Base-by-base conservation (phyloP, 2,329 filamentous ascomycete genomes). In the Chrysoporthe puriensis region DNA sequence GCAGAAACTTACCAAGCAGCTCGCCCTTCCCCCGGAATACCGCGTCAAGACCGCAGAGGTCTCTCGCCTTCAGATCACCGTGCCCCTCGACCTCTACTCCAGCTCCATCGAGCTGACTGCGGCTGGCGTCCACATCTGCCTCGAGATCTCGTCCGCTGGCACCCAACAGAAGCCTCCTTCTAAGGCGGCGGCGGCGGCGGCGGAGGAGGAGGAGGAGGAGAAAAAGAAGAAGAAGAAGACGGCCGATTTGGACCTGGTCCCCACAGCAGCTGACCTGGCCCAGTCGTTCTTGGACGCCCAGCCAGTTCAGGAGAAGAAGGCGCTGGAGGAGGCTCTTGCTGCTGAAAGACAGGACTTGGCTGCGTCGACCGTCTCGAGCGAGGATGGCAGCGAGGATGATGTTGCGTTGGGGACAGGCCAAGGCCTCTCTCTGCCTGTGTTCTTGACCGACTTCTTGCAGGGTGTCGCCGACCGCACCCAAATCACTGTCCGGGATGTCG, bases 41-140 rank as follows among this genome's bases (percentile, higher is more conserved):
- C 84, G 87, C 69, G 82, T 97, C 14, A 86, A 88, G 63, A 90
- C 88, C 76, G 94, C 95, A 66, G 90, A 89, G 71, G 88, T 97
- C 63, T 81, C 91, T 2, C 83, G 91, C 7, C 86, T 98, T 34
- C 91, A 91, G 74, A 82, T 97, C 64, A 96, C 91, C 8, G 86
- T 98, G 62, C 93, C 95, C 14, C 90, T 96, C 76, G 93, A 97
- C 78, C 90, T 97, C 72, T 94, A 94, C 77, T 91, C 89, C 64
- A 94, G 91, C 72, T 90, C 93, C 40, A 96, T 98, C 76, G 83
- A 87, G 42, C 88, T 95, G 73, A 92, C 97, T 75, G 85, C 95
- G 32, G 89, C 95, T 73, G 94, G 93, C 26, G 88, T 97, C 69
- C 87, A 94, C 71, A 85, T 96, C 43, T 86, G 89, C 69, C 75